Evolutionary conservation across 2,329 filamentous ascomycete species (phyloP).

Genomic region (Didymella keratinophila): DNA sequence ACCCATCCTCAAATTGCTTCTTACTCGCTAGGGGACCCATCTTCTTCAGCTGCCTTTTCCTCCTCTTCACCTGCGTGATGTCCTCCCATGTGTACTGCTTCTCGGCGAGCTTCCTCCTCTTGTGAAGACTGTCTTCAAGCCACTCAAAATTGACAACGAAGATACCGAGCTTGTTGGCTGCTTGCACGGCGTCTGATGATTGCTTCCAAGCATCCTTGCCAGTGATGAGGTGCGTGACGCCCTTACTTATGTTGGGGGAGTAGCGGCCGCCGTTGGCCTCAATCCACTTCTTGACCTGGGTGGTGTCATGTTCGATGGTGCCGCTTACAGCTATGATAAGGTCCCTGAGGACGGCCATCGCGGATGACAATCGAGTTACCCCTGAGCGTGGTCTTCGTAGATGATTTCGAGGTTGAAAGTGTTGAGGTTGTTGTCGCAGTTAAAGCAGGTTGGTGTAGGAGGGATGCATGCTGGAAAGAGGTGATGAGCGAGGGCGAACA

Average conservation of each 20-base stretch:
- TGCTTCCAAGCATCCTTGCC: slow-evolving; percentile 68
- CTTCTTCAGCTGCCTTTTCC: slow-evolving; percentile 40
- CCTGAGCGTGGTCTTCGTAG: background rate
- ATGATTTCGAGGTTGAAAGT: background rate
- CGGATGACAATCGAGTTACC: background rate
- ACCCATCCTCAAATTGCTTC: slow-evolving; percentile 43
- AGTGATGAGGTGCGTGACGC: slow-evolving; percentile 77
- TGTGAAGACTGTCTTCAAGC: slow-evolving; percentile 59
- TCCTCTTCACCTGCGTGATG: slow-evolving; percentile 41
- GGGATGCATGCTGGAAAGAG: background rate
- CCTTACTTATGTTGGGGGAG: slow-evolving; percentile 57
- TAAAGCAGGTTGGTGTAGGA: background rate
- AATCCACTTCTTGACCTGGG: slow-evolving; percentile 73
- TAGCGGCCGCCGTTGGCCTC: slow-evolving; percentile 67
- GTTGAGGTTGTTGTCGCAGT: background rate
- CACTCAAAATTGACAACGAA: slow-evolving; percentile 55
- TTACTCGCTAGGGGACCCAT: slow-evolving; percentile 36
- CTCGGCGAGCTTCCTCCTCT: slow-evolving; percentile 42
- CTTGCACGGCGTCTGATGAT: slow-evolving; percentile 45
- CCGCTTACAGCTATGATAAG: slow-evolving; percentile 67
- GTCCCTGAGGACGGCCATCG: slow-evolving; percentile 58
- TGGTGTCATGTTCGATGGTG: slow-evolving; percentile 57
- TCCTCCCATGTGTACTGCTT: slow-evolving; percentile 46
- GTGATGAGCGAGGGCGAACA: background rate
- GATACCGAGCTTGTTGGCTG: slow-evolving; percentile 29